Percentiles rank a stretch among this genome's conserved stretches.
phyloP scores from a whole-genome alignment of 371 early-diverging fungal species.

The Mortierella sp. region DNA sequence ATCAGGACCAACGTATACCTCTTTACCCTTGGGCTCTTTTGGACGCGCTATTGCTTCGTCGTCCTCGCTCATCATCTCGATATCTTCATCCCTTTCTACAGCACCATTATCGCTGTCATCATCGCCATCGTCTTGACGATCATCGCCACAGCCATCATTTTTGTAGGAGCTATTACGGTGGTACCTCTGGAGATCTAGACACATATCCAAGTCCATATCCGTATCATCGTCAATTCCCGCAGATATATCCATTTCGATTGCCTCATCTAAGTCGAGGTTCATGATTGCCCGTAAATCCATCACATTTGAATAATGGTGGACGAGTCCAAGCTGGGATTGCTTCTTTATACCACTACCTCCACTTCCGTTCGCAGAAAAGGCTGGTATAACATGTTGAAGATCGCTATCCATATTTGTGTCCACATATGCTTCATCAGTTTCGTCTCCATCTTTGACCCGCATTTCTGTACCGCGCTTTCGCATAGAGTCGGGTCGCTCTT shows the following conservation, averaged over 20 bases:
- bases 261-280: slow-evolving; percentile 50
- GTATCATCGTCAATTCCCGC: slow-evolving; percentile 24
- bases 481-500: slow-evolving; percentile 26
- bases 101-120: background rate
- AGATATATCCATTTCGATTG: slow-evolving; percentile 31
- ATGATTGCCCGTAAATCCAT: slow-evolving; percentile 52
- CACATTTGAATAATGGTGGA: slow-evolving; percentile 29
- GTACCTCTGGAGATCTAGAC: slow-evolving; percentile 36
- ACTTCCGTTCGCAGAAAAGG: slow-evolving; percentile 16
- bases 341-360: slow-evolving; percentile 16
- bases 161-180: slow-evolving; percentile 23
- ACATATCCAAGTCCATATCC: slow-evolving; percentile 42
- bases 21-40: slow-evolving; percentile 48
- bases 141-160: background rate
- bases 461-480: slow-evolving; percentile 31
- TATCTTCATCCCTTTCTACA: background rate
- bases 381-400: slow-evolving; percentile 12
- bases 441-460: slow-evolving; percentile 24
- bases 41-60: background rate
- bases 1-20: slow-evolving; percentile 25
- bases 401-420: slow-evolving; percentile 29
- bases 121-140: background rate
- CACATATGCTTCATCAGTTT: slow-evolving; percentile 21
- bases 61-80: background rate
- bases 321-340: slow-evolving; percentile 42